Percentiles rank a stretch among this genome's conserved stretches.
phyloP scores from a whole-genome alignment of 306 rosid species.

The Quercus suber region DNA sequence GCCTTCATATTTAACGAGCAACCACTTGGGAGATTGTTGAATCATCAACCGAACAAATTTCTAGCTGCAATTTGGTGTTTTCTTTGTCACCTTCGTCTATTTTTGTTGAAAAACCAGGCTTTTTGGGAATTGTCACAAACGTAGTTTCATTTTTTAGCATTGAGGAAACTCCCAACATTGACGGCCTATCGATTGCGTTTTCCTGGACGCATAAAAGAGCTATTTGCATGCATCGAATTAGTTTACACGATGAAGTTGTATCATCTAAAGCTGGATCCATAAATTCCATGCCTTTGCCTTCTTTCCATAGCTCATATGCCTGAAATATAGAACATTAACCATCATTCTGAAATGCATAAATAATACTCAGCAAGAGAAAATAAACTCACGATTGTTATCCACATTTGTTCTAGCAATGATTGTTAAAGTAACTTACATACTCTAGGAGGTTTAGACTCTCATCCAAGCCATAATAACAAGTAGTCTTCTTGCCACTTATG shows the following conservation, averaged over 20 bases:
- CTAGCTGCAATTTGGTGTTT: not conserved
- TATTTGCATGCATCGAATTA: slow-evolving; percentile 32
- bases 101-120: slow-evolving; percentile 24
- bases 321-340: not conserved
- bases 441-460: slow-evolving; percentile 27
- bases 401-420: not conserved
- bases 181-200: slow-evolving; percentile 32
- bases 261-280: slow-evolving; percentile 34
- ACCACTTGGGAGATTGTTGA: slow-evolving; percentile 11
- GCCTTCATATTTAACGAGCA: not conserved
- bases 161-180: slow-evolving; percentile 29
- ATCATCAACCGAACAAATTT: not conserved
- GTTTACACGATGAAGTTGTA: slow-evolving; percentile 18
- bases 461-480: not conserved
- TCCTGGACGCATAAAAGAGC: slow-evolving; percentile 34
- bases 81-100: not conserved
- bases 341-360: not conserved
- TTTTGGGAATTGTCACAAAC: not conserved
- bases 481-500: slow-evolving; percentile 12
- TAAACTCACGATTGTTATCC: not conserved
- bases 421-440: slow-evolving; percentile 26
- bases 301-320: slow-evolving; percentile 42
- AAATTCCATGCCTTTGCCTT: slow-evolving; percentile 24
- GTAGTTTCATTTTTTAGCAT: slow-evolving; percentile 31
- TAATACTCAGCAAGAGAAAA: not conserved